These are phyloP conservation scores for Nitzschia sp. DNA, from an alignment of 108 stramenopile genomes.

Conservation along the genomic window DNA sequence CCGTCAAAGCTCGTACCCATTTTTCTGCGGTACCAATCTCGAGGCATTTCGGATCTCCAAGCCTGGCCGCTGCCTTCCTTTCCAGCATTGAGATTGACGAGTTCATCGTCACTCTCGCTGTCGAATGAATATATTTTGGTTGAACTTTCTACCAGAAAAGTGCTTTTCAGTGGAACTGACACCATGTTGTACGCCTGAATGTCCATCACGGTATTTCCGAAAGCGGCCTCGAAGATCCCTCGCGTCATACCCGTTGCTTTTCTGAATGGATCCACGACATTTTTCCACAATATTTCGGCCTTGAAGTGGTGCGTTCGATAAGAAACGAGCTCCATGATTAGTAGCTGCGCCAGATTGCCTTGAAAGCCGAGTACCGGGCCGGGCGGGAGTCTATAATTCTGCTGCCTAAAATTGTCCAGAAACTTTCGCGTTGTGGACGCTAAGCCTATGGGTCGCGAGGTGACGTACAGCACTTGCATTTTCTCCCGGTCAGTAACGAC, in stretches of 20 bases:
- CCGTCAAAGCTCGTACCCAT: conserved; percentile 17
- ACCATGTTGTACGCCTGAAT: conserved; percentile 73
- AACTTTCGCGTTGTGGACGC: conserved; percentile 68
- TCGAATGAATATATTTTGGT: conserved; percentile 54
- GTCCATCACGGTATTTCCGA: conserved; percentile 81
- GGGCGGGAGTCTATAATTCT: conserved; percentile 44
- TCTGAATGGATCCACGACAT: conserved; percentile 70
- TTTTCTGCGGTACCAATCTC: conserved; percentile 19
- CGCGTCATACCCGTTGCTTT: conserved; percentile 23
- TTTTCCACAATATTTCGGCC: conserved; percentile 56
- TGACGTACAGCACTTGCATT: conserved; percentile 65
- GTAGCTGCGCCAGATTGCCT: conserved; percentile 57
- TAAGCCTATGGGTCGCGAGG: conserved; percentile 66
- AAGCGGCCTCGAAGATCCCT: conserved; percentile 65
- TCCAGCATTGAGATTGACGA: background rate
- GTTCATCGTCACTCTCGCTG: conserved; percentile 5
- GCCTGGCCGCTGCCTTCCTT: background rate
- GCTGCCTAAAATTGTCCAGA: conserved; percentile 35
- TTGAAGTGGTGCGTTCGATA: conserved; percentile 72
- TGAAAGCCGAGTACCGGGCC: conserved; percentile 76
- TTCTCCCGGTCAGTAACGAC: conserved; percentile 17
- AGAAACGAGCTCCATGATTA: conserved; percentile 69
- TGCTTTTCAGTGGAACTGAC: conserved; percentile 63
- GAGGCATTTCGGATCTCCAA: conserved; percentile 9
- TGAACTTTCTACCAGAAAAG: conserved; percentile 73